Percentiles rank a stretch among this genome's conserved stretches.
Evolutionary conservation across 2,329 filamentous ascomycete genomes (phyloP).

Genomic region (Penicillium hesseltinei): DNA sequence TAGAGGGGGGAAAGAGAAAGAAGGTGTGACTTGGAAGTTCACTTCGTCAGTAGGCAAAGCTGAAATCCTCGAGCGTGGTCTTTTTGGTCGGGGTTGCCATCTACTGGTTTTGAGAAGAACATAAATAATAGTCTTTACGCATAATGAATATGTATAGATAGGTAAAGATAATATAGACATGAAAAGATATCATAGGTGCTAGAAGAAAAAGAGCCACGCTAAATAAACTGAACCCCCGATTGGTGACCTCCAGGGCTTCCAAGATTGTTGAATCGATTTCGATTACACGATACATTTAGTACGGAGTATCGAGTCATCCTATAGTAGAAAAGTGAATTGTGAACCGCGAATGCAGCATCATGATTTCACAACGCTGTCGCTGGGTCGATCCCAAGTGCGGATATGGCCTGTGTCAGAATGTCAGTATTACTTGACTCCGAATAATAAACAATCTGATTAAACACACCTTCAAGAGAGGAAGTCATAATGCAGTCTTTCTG

Average conservation of each 20-base stretch:
- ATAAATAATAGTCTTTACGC: background rate
- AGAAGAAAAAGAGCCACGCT: background rate
- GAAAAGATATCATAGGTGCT: background rate
- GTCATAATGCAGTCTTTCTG: constrained; percentile 91
- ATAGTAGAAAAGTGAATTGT: background rate
- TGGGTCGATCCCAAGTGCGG: constrained; percentile 69
- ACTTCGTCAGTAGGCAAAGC: background rate
- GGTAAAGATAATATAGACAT: background rate
- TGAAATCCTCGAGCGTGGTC: background rate
- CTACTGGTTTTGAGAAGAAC: background rate
- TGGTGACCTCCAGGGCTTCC: background rate
- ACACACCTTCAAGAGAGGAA: constrained; percentile 81
- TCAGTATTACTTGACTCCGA: constrained; percentile 10
- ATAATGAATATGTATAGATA: background rate
- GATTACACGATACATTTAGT: background rate
- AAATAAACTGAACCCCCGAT: background rate
- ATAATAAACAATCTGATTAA: constrained; percentile 8
- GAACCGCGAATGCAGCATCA: constrained; percentile 17
- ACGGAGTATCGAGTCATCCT: background rate
- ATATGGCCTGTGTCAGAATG: constrained; percentile 60
- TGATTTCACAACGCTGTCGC: constrained; percentile 35
- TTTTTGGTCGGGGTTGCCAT: background rate
- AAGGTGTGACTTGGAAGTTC: background rate
- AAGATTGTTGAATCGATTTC: background rate
- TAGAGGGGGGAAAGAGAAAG: background rate